phyloP scores from a whole-genome alignment of 2,329 filamentous ascomycete species.

The Paraphoma chrysanthemicola region DNA sequence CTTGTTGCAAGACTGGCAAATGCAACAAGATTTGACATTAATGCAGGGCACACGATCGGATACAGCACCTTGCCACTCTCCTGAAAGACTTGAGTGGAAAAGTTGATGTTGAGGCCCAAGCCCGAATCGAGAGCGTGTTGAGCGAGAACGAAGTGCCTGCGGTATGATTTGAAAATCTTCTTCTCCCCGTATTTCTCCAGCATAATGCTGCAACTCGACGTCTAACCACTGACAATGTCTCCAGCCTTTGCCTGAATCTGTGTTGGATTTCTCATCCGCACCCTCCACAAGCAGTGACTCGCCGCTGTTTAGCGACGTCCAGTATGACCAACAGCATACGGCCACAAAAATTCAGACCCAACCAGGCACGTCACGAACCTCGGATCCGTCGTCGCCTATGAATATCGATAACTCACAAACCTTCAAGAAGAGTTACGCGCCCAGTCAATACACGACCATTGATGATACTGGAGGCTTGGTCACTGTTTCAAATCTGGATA shows the following conservation, averaged over 20 bases:
- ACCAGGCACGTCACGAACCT: background rate
- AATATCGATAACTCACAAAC: background rate
- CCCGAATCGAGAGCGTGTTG: background rate
- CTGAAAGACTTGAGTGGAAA: conserved; percentile 20
- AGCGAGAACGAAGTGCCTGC: background rate
- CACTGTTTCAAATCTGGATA: background rate
- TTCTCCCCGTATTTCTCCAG: background rate
- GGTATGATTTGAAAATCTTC: background rate
- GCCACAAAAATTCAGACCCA: background rate
- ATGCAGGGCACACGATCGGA: conserved; percentile 19
- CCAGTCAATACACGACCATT: background rate
- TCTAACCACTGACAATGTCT: background rate
- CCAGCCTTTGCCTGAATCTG: background rate
- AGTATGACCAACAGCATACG: background rate
- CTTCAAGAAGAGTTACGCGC: background rate
- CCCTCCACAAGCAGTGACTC: conserved; percentile 7
- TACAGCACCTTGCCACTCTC: conserved; percentile 12
- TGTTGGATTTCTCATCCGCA: conserved; percentile 1
- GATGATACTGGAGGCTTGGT: background rate
- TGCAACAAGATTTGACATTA: background rate
- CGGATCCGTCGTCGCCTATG: background rate
- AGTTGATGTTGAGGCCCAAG: background rate
- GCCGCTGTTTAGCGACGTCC: conserved; percentile 9
- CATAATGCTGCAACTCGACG: background rate
- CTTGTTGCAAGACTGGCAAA: background rate